Evolutionary conservation across 345 rosid species (phyloP).

Genomic region (Abelmoschus esculentus): DNA sequence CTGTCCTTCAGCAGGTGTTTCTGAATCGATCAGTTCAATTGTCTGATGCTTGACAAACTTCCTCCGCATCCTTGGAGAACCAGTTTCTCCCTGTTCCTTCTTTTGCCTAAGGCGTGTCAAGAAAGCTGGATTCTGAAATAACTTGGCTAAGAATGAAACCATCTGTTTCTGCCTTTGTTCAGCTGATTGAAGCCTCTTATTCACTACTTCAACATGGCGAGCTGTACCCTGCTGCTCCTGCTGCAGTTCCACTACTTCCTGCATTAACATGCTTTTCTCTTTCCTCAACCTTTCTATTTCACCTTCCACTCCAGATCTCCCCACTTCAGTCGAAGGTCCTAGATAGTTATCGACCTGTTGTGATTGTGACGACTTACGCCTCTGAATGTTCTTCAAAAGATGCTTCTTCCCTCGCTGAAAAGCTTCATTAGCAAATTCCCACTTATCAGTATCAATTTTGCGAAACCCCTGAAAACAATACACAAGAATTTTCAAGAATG

Average conservation of each 20-base stretch:
- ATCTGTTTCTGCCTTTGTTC: slow-evolving; percentile 71
- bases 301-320: slow-evolving; percentile 40
- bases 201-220: slow-evolving; percentile 41
- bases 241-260: slow-evolving; percentile 53
- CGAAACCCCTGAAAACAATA: slow-evolving; percentile 17
- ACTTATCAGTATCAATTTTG: slow-evolving; percentile 20
- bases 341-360: slow-evolving; percentile 46
- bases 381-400: slow-evolving; percentile 74
- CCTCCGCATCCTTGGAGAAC: slow-evolving; percentile 40
- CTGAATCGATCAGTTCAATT: slow-evolving; percentile 27
- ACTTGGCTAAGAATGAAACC: slow-evolving; percentile 68
- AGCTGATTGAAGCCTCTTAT: slow-evolving; percentile 54
- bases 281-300: slow-evolving; percentile 56
- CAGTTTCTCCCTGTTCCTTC: slow-evolving; percentile 40
- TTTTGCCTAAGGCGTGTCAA: slow-evolving; percentile 40
- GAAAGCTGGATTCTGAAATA: slow-evolving; percentile 53
- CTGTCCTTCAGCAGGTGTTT: slow-evolving; percentile 33
- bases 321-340: slow-evolving; percentile 38
- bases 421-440: slow-evolving; percentile 92
- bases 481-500: slow-evolving; percentile 7
- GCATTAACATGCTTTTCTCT: slow-evolving; percentile 52
- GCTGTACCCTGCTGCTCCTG: slow-evolving; percentile 49
- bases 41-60: slow-evolving; percentile 56
- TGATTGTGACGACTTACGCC: slow-evolving; percentile 69
- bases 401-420: slow-evolving; percentile 73